A percentile compares a stretch with the other conserved stretches of the same genome.
Conservation (phyloP, 2,329 filamentous ascomycete species). For the Stemphylium vesicarium region DNA sequence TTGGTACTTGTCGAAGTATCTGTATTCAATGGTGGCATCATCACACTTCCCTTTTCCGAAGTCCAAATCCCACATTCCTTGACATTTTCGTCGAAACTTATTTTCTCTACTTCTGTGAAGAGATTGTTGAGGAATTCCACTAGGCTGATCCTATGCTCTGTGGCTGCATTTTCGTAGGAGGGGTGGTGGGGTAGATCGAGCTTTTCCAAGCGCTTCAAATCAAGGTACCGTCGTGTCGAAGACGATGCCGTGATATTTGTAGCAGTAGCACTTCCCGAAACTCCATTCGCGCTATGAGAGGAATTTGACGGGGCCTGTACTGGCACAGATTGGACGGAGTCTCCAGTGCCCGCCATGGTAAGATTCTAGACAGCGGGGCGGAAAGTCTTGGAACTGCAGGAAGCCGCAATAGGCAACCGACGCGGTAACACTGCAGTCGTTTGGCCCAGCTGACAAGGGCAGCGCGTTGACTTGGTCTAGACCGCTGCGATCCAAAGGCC, state of each 20-base stretch:
- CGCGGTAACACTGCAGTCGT: constrained; percentile 5
- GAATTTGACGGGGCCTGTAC: not conserved
- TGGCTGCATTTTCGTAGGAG: constrained; percentile 8
- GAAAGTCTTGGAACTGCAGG: constrained; percentile 20
- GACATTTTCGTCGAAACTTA: constrained; percentile 25
- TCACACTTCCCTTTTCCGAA: constrained; percentile 13
- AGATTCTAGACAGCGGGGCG: constrained; percentile 17
- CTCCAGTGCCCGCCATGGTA: constrained; percentile 9
- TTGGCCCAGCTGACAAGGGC: constrained; percentile 5
- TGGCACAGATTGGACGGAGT: constrained; percentile 11
- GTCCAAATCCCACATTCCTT: constrained; percentile 22
- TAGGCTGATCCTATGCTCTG: constrained; percentile 13
- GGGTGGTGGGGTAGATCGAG: constrained; percentile 28
- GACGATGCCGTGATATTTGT: too few relatives aligned
- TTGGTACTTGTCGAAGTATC: not conserved
- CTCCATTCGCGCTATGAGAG: not conserved
- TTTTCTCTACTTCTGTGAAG: constrained; percentile 23
- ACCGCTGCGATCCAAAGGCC: not conserved
- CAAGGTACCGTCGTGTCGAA: constrained; percentile 10
- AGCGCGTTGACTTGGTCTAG: constrained; percentile 5
- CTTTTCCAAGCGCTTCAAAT: constrained; percentile 15
- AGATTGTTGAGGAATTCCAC: constrained; percentile 23
- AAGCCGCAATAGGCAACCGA: constrained; percentile 2
- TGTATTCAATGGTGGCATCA: constrained; percentile 15
- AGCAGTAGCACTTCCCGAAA: not conserved